Percentiles rank a stretch among this genome's conserved stretches.
Evolutionary conservation across 2,329 filamentous ascomycete species (phyloP).

Genomic region (Aureobasidium sp.): DNA sequence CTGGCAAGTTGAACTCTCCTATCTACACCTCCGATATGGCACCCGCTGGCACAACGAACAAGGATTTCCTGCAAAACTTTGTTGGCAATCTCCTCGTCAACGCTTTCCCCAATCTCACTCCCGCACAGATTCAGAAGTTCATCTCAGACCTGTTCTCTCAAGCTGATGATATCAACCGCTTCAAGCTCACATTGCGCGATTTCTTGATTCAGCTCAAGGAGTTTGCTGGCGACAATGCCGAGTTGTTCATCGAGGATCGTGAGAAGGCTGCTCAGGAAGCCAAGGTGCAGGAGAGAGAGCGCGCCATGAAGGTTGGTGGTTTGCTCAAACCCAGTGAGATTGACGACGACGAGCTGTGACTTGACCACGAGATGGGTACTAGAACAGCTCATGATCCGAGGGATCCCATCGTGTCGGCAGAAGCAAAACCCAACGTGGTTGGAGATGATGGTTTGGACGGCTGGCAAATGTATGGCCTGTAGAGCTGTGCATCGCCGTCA

Average conservation of each 20-base stretch:
- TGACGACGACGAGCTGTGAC: slow-evolving; percentile 78
- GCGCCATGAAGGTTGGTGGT: slow-evolving; percentile 89
- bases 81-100: slow-evolving; percentile 77
- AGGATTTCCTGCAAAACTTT: slow-evolving; percentile 83
- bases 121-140: slow-evolving; percentile 79
- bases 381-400: slow-evolving; percentile 24
- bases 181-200: slow-evolving; percentile 92
- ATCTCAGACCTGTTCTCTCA: slow-evolving; percentile 82
- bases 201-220: slow-evolving; percentile 97
- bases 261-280: slow-evolving; percentile 83
- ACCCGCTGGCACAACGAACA: slow-evolving; percentile 74
- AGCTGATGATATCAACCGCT: slow-evolving; percentile 85
- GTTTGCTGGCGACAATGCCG: slow-evolving; percentile 90
- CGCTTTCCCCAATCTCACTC: slow-evolving; percentile 87
- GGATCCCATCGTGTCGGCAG: not conserved
- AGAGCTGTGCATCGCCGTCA: not conserved
- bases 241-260: slow-evolving; percentile 88
- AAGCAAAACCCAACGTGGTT: not conserved
- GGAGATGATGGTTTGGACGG: slow-evolving; percentile 12
- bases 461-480: slow-evolving; percentile 9
- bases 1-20: slow-evolving; percentile 83
- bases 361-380: slow-evolving; percentile 43
- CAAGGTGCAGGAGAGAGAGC: slow-evolving; percentile 81
- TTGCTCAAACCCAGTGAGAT: slow-evolving; percentile 96
- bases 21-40: slow-evolving; percentile 84